These are phyloP conservation scores for Nematodospora valgi DNA, from an alignment of 805 yeast species.

Conservation along the genomic window DNA sequence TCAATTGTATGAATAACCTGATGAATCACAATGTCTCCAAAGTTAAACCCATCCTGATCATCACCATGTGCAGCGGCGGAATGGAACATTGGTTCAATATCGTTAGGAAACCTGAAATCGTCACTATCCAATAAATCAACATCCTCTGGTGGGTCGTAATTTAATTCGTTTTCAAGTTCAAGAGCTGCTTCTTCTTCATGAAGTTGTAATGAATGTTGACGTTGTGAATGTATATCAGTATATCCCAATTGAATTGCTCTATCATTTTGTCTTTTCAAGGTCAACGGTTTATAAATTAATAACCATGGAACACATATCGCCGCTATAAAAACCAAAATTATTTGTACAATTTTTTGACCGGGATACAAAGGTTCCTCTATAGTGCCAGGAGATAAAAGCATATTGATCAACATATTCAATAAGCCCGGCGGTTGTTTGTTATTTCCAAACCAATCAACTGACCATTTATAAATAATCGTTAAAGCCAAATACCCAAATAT, in stretches of 20 bases:
- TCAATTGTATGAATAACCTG: conserved; percentile 81
- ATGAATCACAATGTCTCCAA: conserved; percentile 72
- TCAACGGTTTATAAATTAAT: conserved; percentile 61
- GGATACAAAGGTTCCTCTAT: conserved; percentile 63
- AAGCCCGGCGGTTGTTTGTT: conserved; percentile 66
- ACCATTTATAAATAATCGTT: conserved; percentile 73
- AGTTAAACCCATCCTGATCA: conserved; percentile 34
- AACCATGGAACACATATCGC: conserved; percentile 74
- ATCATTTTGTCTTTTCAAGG: conserved; percentile 35
- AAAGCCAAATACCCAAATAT: conserved; percentile 69
- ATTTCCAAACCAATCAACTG: conserved; percentile 64
- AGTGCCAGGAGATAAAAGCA: conserved; percentile 72
- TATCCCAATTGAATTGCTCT: conserved; percentile 35
- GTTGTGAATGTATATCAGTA: conserved; percentile 35
- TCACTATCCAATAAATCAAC: conserved; percentile 14
- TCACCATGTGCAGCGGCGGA: conserved; percentile 42
- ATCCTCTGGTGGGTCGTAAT: conserved; percentile 15
- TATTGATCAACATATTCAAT: conserved; percentile 69
- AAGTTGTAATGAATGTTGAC: conserved; percentile 38
- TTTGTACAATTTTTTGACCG: conserved; percentile 62
- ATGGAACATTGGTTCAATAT: conserved; percentile 29
- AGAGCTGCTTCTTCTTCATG: conserved; percentile 41
- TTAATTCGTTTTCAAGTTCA: conserved; percentile 14
- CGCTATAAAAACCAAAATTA: conserved; percentile 55
- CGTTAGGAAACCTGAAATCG: conserved; percentile 38